Evolutionary conservation across 2,329 filamentous ascomycete species (phyloP), one percentile per base, ranked within the genome.

Genomic region (Aspergillus sp.): DNA sequence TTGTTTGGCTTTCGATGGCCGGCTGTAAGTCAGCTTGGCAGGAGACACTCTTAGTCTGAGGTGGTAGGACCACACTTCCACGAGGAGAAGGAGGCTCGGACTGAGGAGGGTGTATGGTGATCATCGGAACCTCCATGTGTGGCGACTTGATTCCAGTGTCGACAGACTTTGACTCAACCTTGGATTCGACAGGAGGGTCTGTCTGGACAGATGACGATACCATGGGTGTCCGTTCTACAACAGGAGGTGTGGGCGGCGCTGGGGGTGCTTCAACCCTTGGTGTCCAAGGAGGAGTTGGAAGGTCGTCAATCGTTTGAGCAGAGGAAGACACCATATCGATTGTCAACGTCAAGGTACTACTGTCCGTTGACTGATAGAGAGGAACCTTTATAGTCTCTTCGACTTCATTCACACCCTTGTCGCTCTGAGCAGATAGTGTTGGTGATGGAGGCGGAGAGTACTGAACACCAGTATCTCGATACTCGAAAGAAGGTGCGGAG

Each of bases 91-190:
- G 83, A n/a, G 94, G 93, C 52, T 91, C 87, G 59, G 92, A 96
- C 3, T 85, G 87, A 0, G 95, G 94, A 34, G 95, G 95, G 68
- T 96, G 91, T 55, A 99, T 92, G 59, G 92, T 91, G 72, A 99
- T 99, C 69, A 89, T 91, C 0, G 94, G 94, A 64, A 97, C 90
- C 4, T 83, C 87, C 77, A 66, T 61, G 50, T 69, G 11, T 38
- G 56, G 25, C 46, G 68, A 59, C 11, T 61, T 48, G 19, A 54
- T 61, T 38, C 64, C 62, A 38, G 64, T 61, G 3, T 59, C 64
- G 7, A 58, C 65, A 41, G 66, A 51, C 22, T 47, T 62, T 34
- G 54, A n/a, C 52, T 50, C 64, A 63, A 65, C 58, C 38, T 67
- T 61, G 22, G 53, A 31, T 9, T 64, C 61, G 19, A 66, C 34